Percentiles rank a stretch among this genome's conserved stretches.
Conservation (phyloP, 768 basidiomycete genomes). For the Suillus alpinus region DNA sequence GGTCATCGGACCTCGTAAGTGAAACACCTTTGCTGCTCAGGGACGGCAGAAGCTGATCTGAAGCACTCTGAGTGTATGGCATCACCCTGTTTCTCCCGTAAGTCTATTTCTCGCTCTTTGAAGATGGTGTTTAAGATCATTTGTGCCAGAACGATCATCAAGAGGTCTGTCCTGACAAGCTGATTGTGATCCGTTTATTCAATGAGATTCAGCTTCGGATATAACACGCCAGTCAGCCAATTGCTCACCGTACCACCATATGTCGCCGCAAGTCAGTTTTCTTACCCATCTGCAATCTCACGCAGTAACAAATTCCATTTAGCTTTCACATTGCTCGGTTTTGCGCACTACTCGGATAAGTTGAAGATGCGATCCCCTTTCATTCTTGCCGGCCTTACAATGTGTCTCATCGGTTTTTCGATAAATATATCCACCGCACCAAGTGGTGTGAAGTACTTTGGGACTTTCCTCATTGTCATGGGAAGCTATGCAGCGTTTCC, state of each 20-base stretch:
- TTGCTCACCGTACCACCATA: conserved; percentile 66
- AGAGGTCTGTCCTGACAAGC: not conserved
- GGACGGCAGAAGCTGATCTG: not conserved
- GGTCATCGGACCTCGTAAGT: conserved; percentile 56
- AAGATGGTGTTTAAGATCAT: not conserved
- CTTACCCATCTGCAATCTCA: conserved; percentile 12
- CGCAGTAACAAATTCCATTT: not conserved
- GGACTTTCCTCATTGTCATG: conserved; percentile 61
- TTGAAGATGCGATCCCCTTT: conserved; percentile 55
- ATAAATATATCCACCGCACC: conserved; percentile 57
- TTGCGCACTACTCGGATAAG: conserved; percentile 57
- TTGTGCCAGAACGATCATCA: conserved; percentile 8
- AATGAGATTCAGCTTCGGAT: conserved; percentile 46
- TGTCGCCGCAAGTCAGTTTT: conserved; percentile 51
- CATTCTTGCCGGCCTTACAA: conserved; percentile 46
- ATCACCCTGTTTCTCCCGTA: conserved; percentile 71
- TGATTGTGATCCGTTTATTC: conserved; percentile 6
- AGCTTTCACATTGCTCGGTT: conserved; percentile 50
- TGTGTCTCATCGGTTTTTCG: conserved; percentile 53
- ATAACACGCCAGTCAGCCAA: conserved; percentile 50
- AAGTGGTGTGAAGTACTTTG: conserved; percentile 63
- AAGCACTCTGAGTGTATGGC: conserved; percentile 49
- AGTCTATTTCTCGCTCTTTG: conserved; percentile 26
- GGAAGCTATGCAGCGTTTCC: conserved; percentile 64
- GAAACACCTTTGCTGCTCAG: not conserved